Base-by-base conservation (phyloP, 495 filamentous ascomycete species). In the Cladorrhinum samala region DNA sequence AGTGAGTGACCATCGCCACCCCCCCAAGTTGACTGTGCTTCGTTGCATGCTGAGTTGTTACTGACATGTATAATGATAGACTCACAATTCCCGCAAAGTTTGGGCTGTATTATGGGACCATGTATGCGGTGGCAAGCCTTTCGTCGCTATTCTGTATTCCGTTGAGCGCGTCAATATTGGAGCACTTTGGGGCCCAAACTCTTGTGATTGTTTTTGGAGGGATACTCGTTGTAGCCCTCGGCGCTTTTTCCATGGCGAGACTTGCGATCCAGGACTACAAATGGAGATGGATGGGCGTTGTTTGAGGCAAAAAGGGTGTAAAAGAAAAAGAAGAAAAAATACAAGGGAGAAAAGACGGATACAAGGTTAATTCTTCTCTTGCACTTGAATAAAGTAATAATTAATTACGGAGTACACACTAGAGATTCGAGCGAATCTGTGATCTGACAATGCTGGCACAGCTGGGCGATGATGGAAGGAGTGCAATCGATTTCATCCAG, bases 31-130 rank as follows among this genome's bases (percentile, higher is more conserved):
- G 9, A 13, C 27, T 33, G 4, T 1, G 20, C 18, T 2, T 16
- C 23, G 7, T 30, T n/a, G n/a, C n/a, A n/a, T 2, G 23, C 21
- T 27, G 9, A 13, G 20, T 23, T 46, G 20, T 24, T 18, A n/a
- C 30, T 23, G 21, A 18, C 49, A 38, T 21, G 23, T 13, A n/a
- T n/a, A n/a, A n/a, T n/a, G n/a, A n/a, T 25, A 54, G 52, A 46
- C 47, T 55, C 38, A 55, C 53, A 0, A 30, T 43, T 8, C 53
- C 53, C 3, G 44, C 17, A 46, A 50, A 44, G 19, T 55, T 55
- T 30, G 54, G 54, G n/a, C 47, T 41, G 42, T 56, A 46, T 33
- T 56, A 56, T 25, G 54, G 54, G n/a, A 56, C 54, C 9, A 56
- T 46, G 17, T 47, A 51, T 19, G 49, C 46, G n/a, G 54, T 56